Conservation (phyloP, 1,284 basidiomycete species). For the Tilletia setariae region DNA sequence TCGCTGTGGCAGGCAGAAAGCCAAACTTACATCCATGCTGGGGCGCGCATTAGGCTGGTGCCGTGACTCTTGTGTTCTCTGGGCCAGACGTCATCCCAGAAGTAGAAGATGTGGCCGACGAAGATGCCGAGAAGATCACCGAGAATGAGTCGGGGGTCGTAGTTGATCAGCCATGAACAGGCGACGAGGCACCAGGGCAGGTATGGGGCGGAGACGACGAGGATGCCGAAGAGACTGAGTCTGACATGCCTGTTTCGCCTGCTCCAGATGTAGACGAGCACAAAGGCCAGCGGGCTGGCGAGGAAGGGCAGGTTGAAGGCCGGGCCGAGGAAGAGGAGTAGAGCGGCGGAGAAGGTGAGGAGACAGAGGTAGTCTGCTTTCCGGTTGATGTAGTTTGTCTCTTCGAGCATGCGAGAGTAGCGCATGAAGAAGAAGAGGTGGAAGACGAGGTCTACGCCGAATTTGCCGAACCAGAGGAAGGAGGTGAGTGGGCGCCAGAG, state of each 20-base stretch:
- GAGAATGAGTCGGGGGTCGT: slow-evolving; percentile 77
- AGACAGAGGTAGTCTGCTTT: slow-evolving; percentile 89
- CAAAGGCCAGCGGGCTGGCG: slow-evolving; percentile 52
- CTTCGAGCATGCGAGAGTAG: slow-evolving; percentile 91
- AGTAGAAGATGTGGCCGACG: slow-evolving; percentile 63
- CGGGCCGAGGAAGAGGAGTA: slow-evolving; percentile 55
- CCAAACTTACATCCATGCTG: slow-evolving; percentile 70
- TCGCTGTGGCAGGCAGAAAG: background rate
- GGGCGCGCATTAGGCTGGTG: slow-evolving; percentile 73
- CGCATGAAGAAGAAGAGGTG: slow-evolving; percentile 98
- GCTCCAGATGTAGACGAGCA: slow-evolving; percentile 95
- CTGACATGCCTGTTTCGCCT: slow-evolving; percentile 86
- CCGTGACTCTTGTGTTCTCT: slow-evolving; percentile 79
- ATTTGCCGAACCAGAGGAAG: slow-evolving; percentile 91
- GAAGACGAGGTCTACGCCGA: slow-evolving; percentile 91
- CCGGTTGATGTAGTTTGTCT: slow-evolving; percentile 84
- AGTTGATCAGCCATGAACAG: slow-evolving; percentile 83
- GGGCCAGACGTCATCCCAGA: slow-evolving; percentile 89
- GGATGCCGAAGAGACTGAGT: slow-evolving; percentile 88
- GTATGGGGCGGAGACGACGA: slow-evolving; percentile 93
- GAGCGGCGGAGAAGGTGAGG: slow-evolving; percentile 71
- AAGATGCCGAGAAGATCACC: slow-evolving; percentile 66
- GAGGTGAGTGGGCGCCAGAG: slow-evolving; percentile 83
- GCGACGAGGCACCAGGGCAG: slow-evolving; percentile 83
- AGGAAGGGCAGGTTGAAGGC: slow-evolving; percentile 54